Percentiles rank a stretch among this genome's conserved stretches.
These are phyloP conservation scores for Flaveria sonorensis DNA, from an alignment of 129 eudicot species.

Conservation along the genomic window DNA sequence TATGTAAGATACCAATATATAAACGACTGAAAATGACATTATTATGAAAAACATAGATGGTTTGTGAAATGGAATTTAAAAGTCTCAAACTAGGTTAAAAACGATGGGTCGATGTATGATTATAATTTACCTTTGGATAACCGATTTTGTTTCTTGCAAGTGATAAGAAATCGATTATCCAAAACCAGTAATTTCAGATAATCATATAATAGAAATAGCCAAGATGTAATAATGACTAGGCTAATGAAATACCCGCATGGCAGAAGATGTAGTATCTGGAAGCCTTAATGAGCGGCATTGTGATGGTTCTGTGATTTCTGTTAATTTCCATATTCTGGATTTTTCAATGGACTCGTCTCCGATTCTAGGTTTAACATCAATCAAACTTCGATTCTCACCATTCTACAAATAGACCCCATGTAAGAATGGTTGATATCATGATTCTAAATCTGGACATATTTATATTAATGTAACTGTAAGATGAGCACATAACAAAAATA, in stretches of 20 bases:
- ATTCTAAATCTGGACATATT: neutral
- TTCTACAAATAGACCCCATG: conserved; percentile 47
- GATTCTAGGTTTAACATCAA: conserved; percentile 76
- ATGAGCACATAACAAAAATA: neutral
- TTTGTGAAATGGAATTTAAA: neutral
- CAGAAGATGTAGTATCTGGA: conserved; percentile 64
- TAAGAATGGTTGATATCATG: conserved; percentile 4
- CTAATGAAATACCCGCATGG: conserved; percentile 57
- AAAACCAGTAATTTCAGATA: neutral
- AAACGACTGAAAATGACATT: neutral
- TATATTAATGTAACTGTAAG: neutral
- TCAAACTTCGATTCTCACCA: conserved; percentile 66
- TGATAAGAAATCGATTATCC: conserved; percentile 1
- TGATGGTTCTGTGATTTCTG: conserved; percentile 70
- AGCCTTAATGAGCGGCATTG: conserved; percentile 79
- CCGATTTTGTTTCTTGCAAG: neutral
- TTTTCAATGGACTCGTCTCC: conserved; percentile 70
- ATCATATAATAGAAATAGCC: neutral
- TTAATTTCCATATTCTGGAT: conserved; percentile 65
- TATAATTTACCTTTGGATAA: neutral
- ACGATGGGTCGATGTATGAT: neutral
- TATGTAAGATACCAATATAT: too few relatives aligned
- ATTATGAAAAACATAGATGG: neutral
- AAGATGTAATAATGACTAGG: neutral
- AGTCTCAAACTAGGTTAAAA: neutral